A percentile compares a stretch with the other conserved stretches of the same genome.
Evolutionary conservation across 805 yeast species (phyloP).

Genomic region (Candida nitratophila): DNA sequence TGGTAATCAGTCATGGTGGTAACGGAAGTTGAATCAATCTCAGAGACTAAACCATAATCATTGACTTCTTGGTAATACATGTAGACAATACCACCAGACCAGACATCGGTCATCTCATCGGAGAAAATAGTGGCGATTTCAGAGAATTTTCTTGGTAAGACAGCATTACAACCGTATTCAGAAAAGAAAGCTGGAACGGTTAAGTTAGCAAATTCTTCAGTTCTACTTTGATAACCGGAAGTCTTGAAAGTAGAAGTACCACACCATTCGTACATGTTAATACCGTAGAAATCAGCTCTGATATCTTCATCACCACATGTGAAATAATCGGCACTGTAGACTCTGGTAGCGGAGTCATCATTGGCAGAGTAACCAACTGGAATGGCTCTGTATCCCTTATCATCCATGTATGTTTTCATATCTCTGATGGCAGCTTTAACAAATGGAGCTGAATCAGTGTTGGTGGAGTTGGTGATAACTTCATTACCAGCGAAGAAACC

Average conservation of each 20-base stretch:
- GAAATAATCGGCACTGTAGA: conserved; percentile 64
- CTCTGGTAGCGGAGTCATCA: conserved; percentile 64
- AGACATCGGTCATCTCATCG: conserved; percentile 66
- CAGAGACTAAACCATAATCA: conserved; percentile 65
- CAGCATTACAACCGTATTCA: conserved; percentile 75
- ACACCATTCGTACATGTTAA: conserved; percentile 89
- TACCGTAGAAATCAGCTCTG: conserved; percentile 77
- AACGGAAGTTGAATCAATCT: conserved; percentile 39
- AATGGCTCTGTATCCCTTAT: conserved; percentile 54
- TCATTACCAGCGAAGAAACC: conserved; percentile 88
- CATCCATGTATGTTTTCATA: conserved; percentile 57
- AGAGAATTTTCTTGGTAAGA: conserved; percentile 62
- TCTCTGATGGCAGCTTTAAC: conserved; percentile 83
- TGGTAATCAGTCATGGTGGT: conserved; percentile 56
- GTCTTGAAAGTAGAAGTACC: conserved; percentile 49
- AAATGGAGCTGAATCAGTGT: conserved; percentile 71
- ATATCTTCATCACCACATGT: conserved; percentile 62
- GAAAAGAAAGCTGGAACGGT: conserved; percentile 74
- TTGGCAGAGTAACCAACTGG: conserved; percentile 83
- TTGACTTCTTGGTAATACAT: conserved; percentile 76
- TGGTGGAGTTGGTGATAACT: conserved; percentile 59
- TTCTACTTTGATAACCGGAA: conserved; percentile 64
- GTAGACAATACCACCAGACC: conserved; percentile 90
- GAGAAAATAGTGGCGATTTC: conserved; percentile 64
- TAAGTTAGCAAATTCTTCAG: conserved; percentile 55